Percentiles rank a stretch among this genome's conserved stretches.
Evolutionary conservation across 164 flowering plant species (phyloP).

Genomic region (Aristolochia contorta): DNA sequence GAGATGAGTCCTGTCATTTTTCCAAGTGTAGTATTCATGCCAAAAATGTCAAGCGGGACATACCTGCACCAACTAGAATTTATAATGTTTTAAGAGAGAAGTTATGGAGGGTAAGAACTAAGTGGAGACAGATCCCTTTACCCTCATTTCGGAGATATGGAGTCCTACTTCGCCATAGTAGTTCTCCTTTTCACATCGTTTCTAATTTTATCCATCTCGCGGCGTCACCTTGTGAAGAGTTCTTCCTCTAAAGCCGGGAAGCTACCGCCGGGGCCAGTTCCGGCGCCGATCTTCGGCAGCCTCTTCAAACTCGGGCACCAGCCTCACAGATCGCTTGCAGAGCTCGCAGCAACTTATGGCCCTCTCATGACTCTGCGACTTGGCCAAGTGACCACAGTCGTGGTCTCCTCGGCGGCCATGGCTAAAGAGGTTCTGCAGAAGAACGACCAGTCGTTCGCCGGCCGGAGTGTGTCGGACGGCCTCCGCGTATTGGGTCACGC

Average conservation of each 20-base stretch:
- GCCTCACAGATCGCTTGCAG: conserved; percentile 3
- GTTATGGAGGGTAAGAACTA: too few relatives aligned
- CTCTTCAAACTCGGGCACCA: not conserved
- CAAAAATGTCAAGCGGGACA: too few relatives aligned
- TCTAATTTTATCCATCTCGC: too few relatives aligned
- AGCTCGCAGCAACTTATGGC: not conserved
- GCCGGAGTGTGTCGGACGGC: not conserved
- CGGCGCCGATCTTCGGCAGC: conserved; percentile 2
- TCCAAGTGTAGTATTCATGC: too few relatives aligned
- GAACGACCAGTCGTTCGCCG: conserved; percentile 3
- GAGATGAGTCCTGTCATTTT: too few relatives aligned
- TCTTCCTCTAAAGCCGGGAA: not conserved
- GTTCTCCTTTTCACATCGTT: too few relatives aligned
- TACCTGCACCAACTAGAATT: too few relatives aligned
- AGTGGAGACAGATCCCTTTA: too few relatives aligned
- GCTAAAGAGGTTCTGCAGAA: conserved; percentile 3
- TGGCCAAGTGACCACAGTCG: conserved; percentile 5
- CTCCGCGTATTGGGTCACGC: not conserved
- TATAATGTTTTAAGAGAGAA: too few relatives aligned
- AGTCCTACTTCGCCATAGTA: too few relatives aligned
- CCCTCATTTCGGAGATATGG: too few relatives aligned
- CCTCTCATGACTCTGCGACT: conserved; percentile 4
- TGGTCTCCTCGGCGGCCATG: conserved; percentile 2
- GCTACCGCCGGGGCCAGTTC: conserved; percentile 4
- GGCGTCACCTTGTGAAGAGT: not conserved